phyloP scores from a whole-genome alignment of 805 yeast genomes.

The Teunomyces cretensis region DNA sequence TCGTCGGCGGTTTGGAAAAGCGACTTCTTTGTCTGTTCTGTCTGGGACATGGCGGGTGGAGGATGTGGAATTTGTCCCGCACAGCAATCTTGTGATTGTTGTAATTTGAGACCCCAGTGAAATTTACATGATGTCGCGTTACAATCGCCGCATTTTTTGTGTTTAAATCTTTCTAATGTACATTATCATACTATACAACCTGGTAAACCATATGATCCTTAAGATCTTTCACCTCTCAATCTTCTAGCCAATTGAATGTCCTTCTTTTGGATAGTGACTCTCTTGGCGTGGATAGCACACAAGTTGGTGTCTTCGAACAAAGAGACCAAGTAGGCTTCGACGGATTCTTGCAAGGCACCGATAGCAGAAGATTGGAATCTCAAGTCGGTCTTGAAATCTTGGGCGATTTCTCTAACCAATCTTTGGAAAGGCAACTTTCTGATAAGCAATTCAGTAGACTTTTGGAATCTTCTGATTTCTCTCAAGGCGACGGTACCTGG shows the following conservation, averaged over 20 bases:
- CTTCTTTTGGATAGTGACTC: conserved; percentile 49
- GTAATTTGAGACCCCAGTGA: neutral
- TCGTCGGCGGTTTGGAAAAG: conserved; percentile 5
- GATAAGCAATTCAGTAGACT: conserved; percentile 90
- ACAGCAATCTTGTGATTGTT: neutral
- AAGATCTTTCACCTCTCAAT: conserved; percentile 50
- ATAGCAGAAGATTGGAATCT: conserved; percentile 92
- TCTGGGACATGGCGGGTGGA: neutral
- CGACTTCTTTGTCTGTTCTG: conserved; percentile 1
- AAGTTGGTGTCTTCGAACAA: conserved; percentile 49
- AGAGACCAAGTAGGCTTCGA: conserved; percentile 48
- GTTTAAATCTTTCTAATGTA: conserved; percentile 11
- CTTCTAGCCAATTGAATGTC: conserved; percentile 50
- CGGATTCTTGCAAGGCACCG: conserved; percentile 50
- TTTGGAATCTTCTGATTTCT: conserved; percentile 97
- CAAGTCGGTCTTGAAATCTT: conserved; percentile 88
- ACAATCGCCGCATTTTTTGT: no score
- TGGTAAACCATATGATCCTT: conserved; percentile 9
- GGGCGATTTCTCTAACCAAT: conserved; percentile 93
- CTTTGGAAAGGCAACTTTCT: conserved; percentile 97
- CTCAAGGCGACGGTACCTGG: conserved; percentile 96
- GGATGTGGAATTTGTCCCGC: neutral
- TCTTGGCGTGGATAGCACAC: conserved; percentile 51
- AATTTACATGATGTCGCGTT: neutral
- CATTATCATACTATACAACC: conserved; percentile 7